Base-by-base conservation (phyloP, 495 filamentous ascomycete species). In the Penicillium mononematosum region DNA sequence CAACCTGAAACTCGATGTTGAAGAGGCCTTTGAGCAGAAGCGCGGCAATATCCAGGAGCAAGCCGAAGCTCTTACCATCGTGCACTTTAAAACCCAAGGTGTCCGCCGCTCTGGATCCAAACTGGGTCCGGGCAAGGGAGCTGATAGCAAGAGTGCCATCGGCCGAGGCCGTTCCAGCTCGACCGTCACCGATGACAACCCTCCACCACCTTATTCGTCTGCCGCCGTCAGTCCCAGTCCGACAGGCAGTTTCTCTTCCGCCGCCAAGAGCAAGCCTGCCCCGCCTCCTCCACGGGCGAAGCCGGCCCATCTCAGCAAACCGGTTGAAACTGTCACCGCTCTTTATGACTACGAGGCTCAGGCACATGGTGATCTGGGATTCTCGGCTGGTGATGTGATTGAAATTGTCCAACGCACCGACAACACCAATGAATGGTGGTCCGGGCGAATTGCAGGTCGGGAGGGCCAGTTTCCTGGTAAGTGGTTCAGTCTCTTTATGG, bases 351-450 rank as follows among this genome's bases (percentile, higher is more conserved):
- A 96, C 67, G 90, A 96, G 59, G 94, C 94, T 19, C 92, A 97
- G 65, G 92, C 92, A 3, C 92, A 96, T 53, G 91, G 92, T 1
- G 94, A 99, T 69, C 78, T 99, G 51, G 95, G 89, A 65, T 99
- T 99, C 68, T 83, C 80, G 4, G 85, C 90, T 1, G 95, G 94
- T 4, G 95, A 99, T 57, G 75, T 89, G 27, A 98, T 99, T 63
- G 92, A 97, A 70, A 90, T 99, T 55, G 69, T 90, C 12, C 78
- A 81, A 58, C 80, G 89, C 45, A 96, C 92, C 12, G 77, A 78
- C 16, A 96, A 95, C 60, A 88, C 89, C 48, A 96, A 99, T 63
- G 94, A 98, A 72, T 99, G 94, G 94, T 99, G 94, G 94, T 85
- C 79, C 2, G 94, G 94, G 6, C 86, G 81, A 68, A 58, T 94